Base-by-base conservation (phyloP, 257 asterid genomes). In the Nicotiana paniculata region DNA sequence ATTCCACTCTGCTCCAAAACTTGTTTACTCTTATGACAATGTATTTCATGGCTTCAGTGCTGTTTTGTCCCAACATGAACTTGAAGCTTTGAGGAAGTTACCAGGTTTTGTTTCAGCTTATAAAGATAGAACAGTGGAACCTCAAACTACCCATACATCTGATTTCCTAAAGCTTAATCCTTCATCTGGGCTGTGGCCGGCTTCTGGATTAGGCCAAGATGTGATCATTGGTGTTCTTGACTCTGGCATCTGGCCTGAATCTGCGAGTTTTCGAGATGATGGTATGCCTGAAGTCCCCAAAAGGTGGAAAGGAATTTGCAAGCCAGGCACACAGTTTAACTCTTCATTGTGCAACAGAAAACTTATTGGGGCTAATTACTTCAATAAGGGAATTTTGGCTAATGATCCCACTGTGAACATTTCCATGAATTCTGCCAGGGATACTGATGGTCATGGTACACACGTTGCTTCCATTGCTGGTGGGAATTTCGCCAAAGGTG, bases 21-120 rank as follows among this genome's bases (percentile, higher is more conserved):
- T 77, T 66, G 51, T 83, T 16, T 84, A 84, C 43, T 58, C 84
- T 4, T 84, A 84, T 67, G 75, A 85, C 57, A 55, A 77, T 46
- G 85, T 74, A 11, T 17, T 85, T 63, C 88, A 82, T 61, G 88
- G 88, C 15, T 82, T 85, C 76, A 82, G 85, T 79, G 88, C 83
- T 18, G 26, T 80, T 53, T 58, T 81, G 21, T 75, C 84, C 3
- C 2, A 80, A 53, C 59, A 63, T 62, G 87, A 84, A 55, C 79
- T 84, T 3, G 58, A 46, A 48, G 37, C 46, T 3, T 26, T 84
- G 43, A 81, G 76, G 2, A 81, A 77, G n/a, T 51, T 21, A 39
- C 79, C 79, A 15, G 84, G 87, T 11, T 84, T 81, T 16, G 53
- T 84, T 53, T 81, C 84, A 62, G 84, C 84, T 35, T 81, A 81